A percentile compares a stretch with the other conserved stretches of the same genome.
phyloP scores from a whole-genome alignment of 2,329 filamentous ascomycete genomes.

The Xylariaceae sp. region DNA sequence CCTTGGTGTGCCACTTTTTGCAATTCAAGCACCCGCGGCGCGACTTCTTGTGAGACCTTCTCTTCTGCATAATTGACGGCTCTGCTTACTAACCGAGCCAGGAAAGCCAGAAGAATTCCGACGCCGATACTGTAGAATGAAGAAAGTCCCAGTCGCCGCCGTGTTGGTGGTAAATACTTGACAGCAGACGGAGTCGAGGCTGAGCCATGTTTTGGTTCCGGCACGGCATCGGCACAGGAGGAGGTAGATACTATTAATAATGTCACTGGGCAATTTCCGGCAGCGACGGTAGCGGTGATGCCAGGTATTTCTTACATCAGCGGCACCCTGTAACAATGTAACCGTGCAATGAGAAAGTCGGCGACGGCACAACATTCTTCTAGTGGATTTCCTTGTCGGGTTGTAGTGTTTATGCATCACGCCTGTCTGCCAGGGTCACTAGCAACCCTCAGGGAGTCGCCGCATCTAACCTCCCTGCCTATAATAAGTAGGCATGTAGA shows the following conservation, averaged over 20 bases:
- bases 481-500: no score
- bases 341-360: no score
- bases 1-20: slow-evolving; percentile 36
- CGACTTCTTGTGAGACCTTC: slow-evolving; percentile 35
- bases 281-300: neutral
- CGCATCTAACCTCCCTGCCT: no score
- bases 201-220: neutral
- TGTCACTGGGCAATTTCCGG: neutral
- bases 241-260: neutral
- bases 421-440: no score
- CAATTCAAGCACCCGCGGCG: slow-evolving; percentile 34
- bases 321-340: neutral
- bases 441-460: no score
- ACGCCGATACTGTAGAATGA: neutral
- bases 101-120: neutral
- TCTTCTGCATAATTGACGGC: slow-evolving; percentile 27
- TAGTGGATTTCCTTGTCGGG: no score
- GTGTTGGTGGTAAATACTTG: neutral
- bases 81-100: neutral
- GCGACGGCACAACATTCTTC: no score
- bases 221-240: neutral
- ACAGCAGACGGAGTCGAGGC: neutral
- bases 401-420: no score
- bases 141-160: neutral
- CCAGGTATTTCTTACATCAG: neutral